Evolutionary conservation across 192 early-diverging fungal genomes (phyloP).

Genomic region (Entomortierella beljakovae): DNA sequence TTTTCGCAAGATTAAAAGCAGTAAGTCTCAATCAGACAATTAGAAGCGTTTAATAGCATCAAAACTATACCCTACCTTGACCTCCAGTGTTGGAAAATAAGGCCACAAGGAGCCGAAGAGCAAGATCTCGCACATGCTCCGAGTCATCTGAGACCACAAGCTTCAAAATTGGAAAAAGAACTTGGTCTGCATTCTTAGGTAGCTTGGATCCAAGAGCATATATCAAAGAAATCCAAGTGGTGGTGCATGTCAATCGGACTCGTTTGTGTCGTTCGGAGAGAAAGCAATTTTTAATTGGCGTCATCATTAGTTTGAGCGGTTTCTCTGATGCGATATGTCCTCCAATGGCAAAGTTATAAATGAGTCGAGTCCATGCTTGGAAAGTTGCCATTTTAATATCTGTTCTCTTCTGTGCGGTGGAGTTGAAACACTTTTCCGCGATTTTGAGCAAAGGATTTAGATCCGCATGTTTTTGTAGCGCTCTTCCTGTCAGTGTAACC

Average conservation of each 20-base stretch:
- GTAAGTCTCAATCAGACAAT: neutral
- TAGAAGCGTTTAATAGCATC: neutral
- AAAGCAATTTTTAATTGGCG: slow-evolving; percentile 33
- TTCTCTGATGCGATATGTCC: slow-evolving; percentile 35
- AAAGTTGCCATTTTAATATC: slow-evolving; percentile 44
- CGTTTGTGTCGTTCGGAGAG: slow-evolving; percentile 21
- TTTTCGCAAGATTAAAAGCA: neutral
- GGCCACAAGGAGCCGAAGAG: slow-evolving; percentile 17
- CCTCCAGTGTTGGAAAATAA: slow-evolving; percentile 35
- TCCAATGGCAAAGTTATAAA: slow-evolving; percentile 46
- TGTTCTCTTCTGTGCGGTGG: slow-evolving; percentile 2
- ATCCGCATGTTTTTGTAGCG: slow-evolving; percentile 15
- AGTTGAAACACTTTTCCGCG: slow-evolving; percentile 45
- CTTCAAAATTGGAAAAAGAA: slow-evolving; percentile 26
- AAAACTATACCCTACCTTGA: slow-evolving; percentile 9
- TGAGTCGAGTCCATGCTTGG: slow-evolving; percentile 46
- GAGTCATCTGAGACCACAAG: slow-evolving; percentile 23
- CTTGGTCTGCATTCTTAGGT: slow-evolving; percentile 22
- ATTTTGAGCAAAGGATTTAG: slow-evolving; percentile 49
- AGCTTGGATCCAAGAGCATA: slow-evolving; percentile 27
- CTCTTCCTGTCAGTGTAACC: slow-evolving; percentile 25
- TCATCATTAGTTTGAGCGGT: slow-evolving; percentile 23
- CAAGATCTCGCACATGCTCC: slow-evolving; percentile 32
- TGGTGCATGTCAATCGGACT: slow-evolving; percentile 23
- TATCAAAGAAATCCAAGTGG: slow-evolving; percentile 34